Evolutionary conservation across 148 eudicot species (phyloP).

Genomic region (Dysphania ambrosioides): DNA sequence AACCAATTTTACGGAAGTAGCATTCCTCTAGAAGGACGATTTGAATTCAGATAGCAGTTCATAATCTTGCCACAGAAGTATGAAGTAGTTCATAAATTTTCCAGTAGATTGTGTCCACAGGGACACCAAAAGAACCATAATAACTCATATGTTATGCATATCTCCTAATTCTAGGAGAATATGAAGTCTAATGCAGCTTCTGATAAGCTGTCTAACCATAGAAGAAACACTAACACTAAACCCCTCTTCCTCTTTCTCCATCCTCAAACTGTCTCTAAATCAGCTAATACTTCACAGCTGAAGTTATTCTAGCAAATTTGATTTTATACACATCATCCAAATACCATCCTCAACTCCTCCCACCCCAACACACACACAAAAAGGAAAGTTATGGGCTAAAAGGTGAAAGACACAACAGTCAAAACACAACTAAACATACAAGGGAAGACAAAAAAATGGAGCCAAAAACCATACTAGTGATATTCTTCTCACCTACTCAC

Average conservation of each 20-base stretch:
- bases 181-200: neutral
- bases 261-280: neutral
- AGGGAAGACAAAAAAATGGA: neutral
- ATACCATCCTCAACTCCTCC: neutral
- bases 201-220: neutral
- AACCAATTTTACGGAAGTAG: too few species aligned
- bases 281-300: neutral
- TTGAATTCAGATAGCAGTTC: neutral
- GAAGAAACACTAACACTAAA: neutral
- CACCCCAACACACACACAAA: neutral
- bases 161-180: neutral
- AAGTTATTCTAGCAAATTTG: neutral
- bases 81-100: neutral
- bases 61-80: neutral
- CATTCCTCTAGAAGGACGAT: neutral
- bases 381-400: neutral
- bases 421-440: neutral
- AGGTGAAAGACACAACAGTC: neutral
- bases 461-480: neutral
- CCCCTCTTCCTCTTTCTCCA: neutral
- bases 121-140: neutral
- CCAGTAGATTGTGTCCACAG: neutral
- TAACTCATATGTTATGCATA: neutral
- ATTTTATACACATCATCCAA: neutral
- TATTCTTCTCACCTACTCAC: conserved; percentile 15